A percentile compares a stretch with the other conserved stretches of the same genome.
Evolutionary conservation across 345 rosid genomes (phyloP).

Genomic region (Citrus maxima): DNA sequence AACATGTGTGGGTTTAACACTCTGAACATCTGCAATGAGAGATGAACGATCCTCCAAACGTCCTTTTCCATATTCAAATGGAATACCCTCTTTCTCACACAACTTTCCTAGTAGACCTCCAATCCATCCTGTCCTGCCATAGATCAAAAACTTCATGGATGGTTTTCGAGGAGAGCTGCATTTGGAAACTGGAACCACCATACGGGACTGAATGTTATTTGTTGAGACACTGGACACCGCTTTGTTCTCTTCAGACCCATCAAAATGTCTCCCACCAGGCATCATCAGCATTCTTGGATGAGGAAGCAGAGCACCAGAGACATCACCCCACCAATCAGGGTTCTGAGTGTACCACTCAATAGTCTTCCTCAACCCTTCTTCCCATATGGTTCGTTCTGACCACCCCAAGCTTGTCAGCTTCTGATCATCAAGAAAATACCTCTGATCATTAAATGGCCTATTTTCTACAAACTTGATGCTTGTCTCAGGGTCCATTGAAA

Average conservation of each 20-base stretch:
- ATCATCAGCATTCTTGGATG: conserved; percentile 93
- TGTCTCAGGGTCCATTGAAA: conserved; percentile 45
- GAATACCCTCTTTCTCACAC: conserved; percentile 76
- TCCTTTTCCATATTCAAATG: conserved; percentile 79
- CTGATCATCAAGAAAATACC: conserved; percentile 91
- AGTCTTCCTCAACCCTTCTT: conserved; percentile 77
- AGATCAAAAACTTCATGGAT: conserved; percentile 67
- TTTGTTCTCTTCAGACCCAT: conserved; percentile 58
- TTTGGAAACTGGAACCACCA: conserved; percentile 63
- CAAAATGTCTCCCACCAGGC: conserved; percentile 80
- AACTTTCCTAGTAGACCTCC: conserved; percentile 81
- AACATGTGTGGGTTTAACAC: conserved; percentile 77
- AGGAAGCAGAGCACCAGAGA: conserved; percentile 81
- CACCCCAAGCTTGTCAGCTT: conserved; percentile 79
- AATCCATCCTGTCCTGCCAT: conserved; percentile 91
- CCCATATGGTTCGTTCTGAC: conserved; percentile 78
- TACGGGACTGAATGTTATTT: conserved; percentile 44
- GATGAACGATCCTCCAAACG: conserved; percentile 75
- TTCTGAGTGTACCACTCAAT: conserved; percentile 78
- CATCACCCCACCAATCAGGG: conserved; percentile 98
- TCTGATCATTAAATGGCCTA: conserved; percentile 83
- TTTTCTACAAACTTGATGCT: conserved; percentile 62
- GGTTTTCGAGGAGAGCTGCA: conserved; percentile 43
- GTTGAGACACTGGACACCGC: conserved; percentile 26
- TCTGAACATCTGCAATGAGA: conserved; percentile 60